phyloP scores from a whole-genome alignment of 2,329 filamentous ascomycete genomes.

The Aureobasidium leucospermi region DNA sequence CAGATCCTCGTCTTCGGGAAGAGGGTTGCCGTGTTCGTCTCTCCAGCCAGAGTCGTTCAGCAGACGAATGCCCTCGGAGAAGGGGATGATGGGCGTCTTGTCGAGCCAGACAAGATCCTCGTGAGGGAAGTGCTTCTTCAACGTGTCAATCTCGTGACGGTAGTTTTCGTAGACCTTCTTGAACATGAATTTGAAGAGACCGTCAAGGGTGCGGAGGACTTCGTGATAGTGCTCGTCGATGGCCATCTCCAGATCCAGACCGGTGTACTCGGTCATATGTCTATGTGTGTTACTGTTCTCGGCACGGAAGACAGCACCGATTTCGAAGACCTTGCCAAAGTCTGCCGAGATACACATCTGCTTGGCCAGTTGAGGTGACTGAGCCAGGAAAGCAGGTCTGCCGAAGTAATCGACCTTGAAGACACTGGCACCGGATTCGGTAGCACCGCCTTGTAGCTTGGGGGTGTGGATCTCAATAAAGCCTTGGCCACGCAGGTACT shows the following conservation, averaged over 20 bases:
- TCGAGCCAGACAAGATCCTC: constrained; percentile 83
- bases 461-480: constrained; percentile 94
- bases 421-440: constrained; percentile 84
- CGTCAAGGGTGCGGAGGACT: constrained; percentile 70
- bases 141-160: constrained; percentile 64
- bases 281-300: constrained; percentile 95
- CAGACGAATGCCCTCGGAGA: constrained; percentile 71
- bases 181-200: constrained; percentile 73
- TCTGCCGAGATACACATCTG: constrained; percentile 89
- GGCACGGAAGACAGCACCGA: constrained; percentile 83
- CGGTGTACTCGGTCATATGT: constrained; percentile 90
- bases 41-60: constrained; percentile 70
- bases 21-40: constrained; percentile 66
- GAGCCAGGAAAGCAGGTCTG: constrained; percentile 76
- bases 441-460: constrained; percentile 82
- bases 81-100: constrained; percentile 73
- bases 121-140: constrained; percentile 79
- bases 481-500: constrained; percentile 62
- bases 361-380: constrained; percentile 87
- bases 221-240: constrained; percentile 87
- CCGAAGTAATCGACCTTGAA: constrained; percentile 92
- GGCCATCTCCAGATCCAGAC: constrained; percentile 86
- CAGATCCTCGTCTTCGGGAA: constrained; percentile 70
- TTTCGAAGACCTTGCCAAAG: constrained; percentile 82
- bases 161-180: constrained; percentile 62